Base-by-base conservation (phyloP, 805 yeast genomes). In the Tetrapisispora fleetii region DNA sequence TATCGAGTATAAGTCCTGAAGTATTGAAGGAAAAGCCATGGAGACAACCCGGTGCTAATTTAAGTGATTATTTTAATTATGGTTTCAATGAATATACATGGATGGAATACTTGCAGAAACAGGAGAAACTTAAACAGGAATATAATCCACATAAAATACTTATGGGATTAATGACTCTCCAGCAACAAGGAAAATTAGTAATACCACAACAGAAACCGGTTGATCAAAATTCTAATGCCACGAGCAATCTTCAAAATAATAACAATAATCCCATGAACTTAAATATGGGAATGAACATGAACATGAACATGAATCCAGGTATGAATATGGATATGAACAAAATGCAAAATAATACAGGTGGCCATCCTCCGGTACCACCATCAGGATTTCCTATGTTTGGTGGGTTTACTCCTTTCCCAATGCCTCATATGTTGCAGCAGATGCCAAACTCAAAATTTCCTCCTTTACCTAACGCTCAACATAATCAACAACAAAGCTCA, bases 51-150 rank as follows among this genome's bases (percentile, higher is more conserved):
- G 99, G 98, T 37, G 95, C 96, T 3, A 97, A 93, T 67, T 69
- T 87, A 38, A 78, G 95, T 8, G 98, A 93, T 65, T 95, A 89
- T 67, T 93, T 93, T 74, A 93, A 93, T 68, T 93, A 81, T 60
- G 99, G 99, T 1, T 93, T 93, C 62, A 95, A 93, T 63, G 99
- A 93, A 69, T 77, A 85, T 55, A 85, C 97, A 16, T 93, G 99
- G 99, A 80, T 85, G 48, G 88, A 90, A 22, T 93, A 93, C 67
- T 81, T 96, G 56, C 74, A 81, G 39, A 88, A 87, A 64, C 96
- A 90, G 61, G 96, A 90, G 64, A 81, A 80, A 55, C 59, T 83
- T 44, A 76, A 93, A 48, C 81, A 82, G 6, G 90, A 85, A 51
- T 90, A 80, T 68, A 85, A 86, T 51, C 93, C 95, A 2, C 85